Conservation (phyloP, 73 alveolate species). For the Effrenium voratum region DNA sequence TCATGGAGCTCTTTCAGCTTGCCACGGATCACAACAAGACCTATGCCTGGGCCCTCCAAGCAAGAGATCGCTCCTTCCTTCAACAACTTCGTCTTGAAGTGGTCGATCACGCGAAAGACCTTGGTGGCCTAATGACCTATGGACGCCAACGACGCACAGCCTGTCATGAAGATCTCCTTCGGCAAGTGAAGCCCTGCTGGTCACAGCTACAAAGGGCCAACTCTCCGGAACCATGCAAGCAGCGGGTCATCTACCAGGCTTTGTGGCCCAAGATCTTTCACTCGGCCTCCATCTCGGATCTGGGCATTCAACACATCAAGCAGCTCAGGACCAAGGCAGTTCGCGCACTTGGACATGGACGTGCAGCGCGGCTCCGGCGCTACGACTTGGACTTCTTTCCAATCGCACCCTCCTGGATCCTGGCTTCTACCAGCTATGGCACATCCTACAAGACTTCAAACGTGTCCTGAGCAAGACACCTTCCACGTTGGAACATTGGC, state of each 20-base stretch:
- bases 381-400: neutral
- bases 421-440: neutral
- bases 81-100: neutral
- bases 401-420: neutral
- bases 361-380: neutral
- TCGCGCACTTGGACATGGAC: neutral
- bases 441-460: neutral
- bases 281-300: neutral
- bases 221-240: neutral
- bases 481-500: neutral
- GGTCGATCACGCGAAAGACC: neutral
- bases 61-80: neutral
- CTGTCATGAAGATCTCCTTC: neutral
- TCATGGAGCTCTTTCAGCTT: neutral
- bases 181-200: neutral
- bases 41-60: neutral
- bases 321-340: neutral
- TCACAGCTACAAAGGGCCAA: neutral
- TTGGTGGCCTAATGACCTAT: constrained; percentile 4
- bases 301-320: neutral
- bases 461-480: neutral
- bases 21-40: neutral
- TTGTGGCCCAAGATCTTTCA: constrained; percentile 5
- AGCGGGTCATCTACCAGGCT: neutral
- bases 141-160: neutral